Evolutionary conservation across 306 rosid species (phyloP).

Genomic region (Glycine latifolia): DNA sequence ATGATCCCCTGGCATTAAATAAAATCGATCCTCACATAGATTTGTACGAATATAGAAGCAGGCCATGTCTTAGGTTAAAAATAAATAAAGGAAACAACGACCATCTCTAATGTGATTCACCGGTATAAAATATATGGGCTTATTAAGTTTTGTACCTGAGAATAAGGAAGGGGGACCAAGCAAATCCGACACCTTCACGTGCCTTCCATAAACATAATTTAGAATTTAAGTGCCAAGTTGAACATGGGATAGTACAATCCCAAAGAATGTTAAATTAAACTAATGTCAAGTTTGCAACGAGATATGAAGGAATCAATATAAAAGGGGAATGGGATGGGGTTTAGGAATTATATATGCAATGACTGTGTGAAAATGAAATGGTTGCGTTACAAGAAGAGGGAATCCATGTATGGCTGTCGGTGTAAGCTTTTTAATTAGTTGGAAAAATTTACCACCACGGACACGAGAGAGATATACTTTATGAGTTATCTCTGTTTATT

Average conservation of each 20-base stretch:
- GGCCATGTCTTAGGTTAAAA: not conserved
- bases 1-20: constrained; percentile 31
- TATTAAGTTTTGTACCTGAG: constrained; percentile 15
- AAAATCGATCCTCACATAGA: not conserved
- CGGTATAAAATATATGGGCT: not conserved
- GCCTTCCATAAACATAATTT: constrained; percentile 50
- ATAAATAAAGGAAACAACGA: not conserved
- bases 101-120: constrained; percentile 4
- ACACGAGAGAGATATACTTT: constrained; percentile 43
- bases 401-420: constrained; percentile 46
- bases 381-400: not conserved
- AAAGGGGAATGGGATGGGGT: not conserved
- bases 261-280: constrained; percentile 37
- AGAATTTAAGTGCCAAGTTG: constrained; percentile 38
- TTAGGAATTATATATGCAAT: not conserved
- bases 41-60: constrained; percentile 3
- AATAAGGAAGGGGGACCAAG: constrained; percentile 43
- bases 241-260: not conserved
- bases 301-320: constrained; percentile 43
- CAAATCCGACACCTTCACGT: constrained; percentile 62
- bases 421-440: constrained; percentile 8
- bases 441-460: constrained; percentile 39
- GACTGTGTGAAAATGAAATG: constrained; percentile 20
- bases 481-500: not conserved
- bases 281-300: not conserved